Base-by-base conservation (phyloP, 805 yeast genomes). In the Metschnikowia reukaufii region DNA sequence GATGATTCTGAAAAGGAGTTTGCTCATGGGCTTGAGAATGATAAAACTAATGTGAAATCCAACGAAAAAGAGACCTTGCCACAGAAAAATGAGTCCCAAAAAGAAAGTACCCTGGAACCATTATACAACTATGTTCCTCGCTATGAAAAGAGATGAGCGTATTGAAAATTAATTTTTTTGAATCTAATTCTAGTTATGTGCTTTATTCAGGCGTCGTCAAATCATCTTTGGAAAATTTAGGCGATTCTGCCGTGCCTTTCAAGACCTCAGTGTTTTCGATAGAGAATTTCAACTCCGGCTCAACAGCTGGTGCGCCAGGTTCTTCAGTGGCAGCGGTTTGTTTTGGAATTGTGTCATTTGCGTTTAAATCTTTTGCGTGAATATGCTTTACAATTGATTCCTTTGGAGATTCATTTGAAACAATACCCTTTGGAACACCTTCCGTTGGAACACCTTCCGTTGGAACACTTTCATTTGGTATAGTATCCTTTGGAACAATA, bases 71-170 rank as follows among this genome's bases (percentile, higher is more conserved):
- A n/a, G n/a, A n/a, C n/a, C n/a, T n/a, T n/a, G n/a, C n/a, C n/a
- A 10, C n/a, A 21, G 15, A 31, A 2, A 6, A 21, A 13, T 12
- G 36, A 36, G 13, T 13, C 13, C 5, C 10, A 32, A 13, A 7
- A 19, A 16, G 23, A 10, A 17, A 19, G 13, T 13, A 15, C 20
- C 16, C 19, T 30, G 27, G 35, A 30, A 19, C 29, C 34, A 6
- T 9, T 37, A 8, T 44, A 43, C 27, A 20, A 17, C 20, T 47
- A 47, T 36, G 41, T 47, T n/a, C 47, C 50, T 8, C 41, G 50
- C 4, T 47, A 39, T 18, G 17, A 5, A 19, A 30, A 47, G 3
- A 37, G 47, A 23, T 44, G 19, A 17, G 12, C 10, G 7, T 6
- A 6, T 18, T 4, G 12, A 20, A 16, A 15, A 8, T 25, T 23